phyloP scores from a whole-genome alignment of 495 filamentous ascomycete species.

The Xylaria cubensis region DNA sequence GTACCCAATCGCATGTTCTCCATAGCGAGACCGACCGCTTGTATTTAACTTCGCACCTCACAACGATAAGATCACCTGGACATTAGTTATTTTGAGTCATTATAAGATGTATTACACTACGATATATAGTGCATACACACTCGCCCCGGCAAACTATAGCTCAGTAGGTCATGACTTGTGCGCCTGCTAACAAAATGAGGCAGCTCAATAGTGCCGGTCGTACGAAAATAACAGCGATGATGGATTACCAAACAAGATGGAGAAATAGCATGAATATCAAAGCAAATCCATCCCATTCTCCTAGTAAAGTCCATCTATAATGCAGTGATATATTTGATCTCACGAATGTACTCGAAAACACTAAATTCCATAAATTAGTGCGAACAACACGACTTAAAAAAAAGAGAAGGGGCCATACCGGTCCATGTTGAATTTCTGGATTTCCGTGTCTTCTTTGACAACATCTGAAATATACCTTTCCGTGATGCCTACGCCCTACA shows the following conservation, averaged over 20 bases:
- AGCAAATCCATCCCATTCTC: background rate
- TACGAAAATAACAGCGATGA: background rate
- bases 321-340: conserved; percentile 64
- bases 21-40: background rate
- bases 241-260: background rate
- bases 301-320: background rate
- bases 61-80: background rate
- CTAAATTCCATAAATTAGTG: conserved; percentile 34
- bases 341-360: conserved; percentile 86
- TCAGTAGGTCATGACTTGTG: background rate
- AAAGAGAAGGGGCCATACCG: conserved; percentile 49
- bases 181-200: background rate
- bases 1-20: background rate
- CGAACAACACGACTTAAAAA: background rate
- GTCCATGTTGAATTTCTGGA: conserved; percentile 90
- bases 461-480: conserved; percentile 78
- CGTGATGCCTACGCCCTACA: conserved; percentile 75
- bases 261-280: background rate
- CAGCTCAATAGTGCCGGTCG: background rate
- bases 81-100: background rate
- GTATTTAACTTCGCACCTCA: background rate
- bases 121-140: background rate
- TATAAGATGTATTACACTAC: background rate
- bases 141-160: background rate
- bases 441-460: conserved; percentile 87